These are phyloP conservation scores for Garcia nutans DNA, from an alignment of 345 rosid species.

Conservation along the genomic window DNA sequence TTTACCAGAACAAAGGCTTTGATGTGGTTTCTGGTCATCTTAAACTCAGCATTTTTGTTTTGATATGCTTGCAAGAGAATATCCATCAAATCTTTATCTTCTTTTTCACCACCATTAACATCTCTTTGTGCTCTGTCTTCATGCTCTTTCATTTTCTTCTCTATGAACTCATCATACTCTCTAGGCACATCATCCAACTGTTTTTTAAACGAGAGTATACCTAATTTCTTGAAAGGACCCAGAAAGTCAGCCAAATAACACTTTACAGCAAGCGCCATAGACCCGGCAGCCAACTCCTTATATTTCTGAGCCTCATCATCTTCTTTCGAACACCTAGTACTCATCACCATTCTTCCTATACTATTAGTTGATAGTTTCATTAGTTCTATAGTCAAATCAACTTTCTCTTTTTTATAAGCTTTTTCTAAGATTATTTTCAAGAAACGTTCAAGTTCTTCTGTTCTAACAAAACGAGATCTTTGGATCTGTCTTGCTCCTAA, in stretches of 20 bases:
- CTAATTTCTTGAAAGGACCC: slow-evolving; percentile 16
- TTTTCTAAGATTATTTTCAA: slow-evolving; percentile 14
- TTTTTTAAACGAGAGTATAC: background rate
- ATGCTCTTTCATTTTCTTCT: slow-evolving; percentile 15
- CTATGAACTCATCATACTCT: slow-evolving; percentile 16
- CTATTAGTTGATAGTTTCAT: slow-evolving; percentile 18
- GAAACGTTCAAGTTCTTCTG: slow-evolving; percentile 18
- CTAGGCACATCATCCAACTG: slow-evolving; percentile 1
- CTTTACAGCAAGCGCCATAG: slow-evolving; percentile 31
- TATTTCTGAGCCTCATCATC: slow-evolving; percentile 37
- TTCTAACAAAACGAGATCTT: slow-evolving; percentile 13
- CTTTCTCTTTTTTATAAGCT: slow-evolving; percentile 11
- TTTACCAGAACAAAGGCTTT: too few species aligned
- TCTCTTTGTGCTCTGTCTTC: slow-evolving; percentile 12
- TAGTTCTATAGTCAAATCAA: slow-evolving; percentile 15
- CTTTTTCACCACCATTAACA: background rate
- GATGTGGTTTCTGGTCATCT: slow-evolving; percentile 35
- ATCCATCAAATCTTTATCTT: slow-evolving; percentile 47
- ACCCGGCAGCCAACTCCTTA: slow-evolving; percentile 27
- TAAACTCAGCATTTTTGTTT: slow-evolving; percentile 37
- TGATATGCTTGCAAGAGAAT: slow-evolving; percentile 36
- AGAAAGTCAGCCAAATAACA: slow-evolving; percentile 5
- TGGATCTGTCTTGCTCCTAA: slow-evolving; percentile 17
- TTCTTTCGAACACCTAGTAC: slow-evolving; percentile 42
- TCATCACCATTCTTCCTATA: slow-evolving; percentile 37